Evolutionary conservation across 768 basidiomycete genomes (phyloP).

Genomic region (Suillus lakei): DNA sequence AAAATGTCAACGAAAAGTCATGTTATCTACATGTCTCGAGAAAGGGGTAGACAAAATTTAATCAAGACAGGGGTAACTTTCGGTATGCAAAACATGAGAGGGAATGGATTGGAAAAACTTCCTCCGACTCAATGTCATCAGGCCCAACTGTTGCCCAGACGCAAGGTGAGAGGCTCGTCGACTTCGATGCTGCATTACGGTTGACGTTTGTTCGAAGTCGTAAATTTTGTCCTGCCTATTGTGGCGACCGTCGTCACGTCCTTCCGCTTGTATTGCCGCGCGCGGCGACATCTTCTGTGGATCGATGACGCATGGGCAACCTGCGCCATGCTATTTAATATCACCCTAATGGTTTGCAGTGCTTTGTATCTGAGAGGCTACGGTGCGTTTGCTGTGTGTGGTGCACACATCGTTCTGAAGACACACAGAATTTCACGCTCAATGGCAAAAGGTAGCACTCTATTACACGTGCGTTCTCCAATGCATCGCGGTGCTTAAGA

Average conservation of each 20-base stretch:
- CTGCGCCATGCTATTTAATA: neutral
- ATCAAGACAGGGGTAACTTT: neutral
- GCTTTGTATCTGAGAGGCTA: neutral
- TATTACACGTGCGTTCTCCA: neutral
- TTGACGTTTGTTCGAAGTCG: neutral
- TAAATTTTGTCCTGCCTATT: neutral
- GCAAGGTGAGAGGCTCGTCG: neutral
- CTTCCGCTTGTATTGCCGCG: neutral
- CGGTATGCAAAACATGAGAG: neutral
- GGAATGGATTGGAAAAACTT: neutral
- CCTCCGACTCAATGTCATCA: neutral
- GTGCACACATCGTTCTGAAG: neutral
- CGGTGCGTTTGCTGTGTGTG: neutral
- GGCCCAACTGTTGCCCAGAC: neutral
- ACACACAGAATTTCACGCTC: neutral
- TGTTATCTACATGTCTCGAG: neutral
- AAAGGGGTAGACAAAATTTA: neutral
- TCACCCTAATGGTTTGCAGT: neutral
- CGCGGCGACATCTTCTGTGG: neutral
- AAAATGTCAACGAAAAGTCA: neutral
- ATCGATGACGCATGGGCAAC: neutral
- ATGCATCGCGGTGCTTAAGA: neutral
- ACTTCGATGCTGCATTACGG: neutral
- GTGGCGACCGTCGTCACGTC: neutral
- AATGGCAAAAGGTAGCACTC: neutral